phyloP scores from a whole-genome alignment of 371 early-diverging fungal genomes.

The Umbelopsis sp. region DNA sequence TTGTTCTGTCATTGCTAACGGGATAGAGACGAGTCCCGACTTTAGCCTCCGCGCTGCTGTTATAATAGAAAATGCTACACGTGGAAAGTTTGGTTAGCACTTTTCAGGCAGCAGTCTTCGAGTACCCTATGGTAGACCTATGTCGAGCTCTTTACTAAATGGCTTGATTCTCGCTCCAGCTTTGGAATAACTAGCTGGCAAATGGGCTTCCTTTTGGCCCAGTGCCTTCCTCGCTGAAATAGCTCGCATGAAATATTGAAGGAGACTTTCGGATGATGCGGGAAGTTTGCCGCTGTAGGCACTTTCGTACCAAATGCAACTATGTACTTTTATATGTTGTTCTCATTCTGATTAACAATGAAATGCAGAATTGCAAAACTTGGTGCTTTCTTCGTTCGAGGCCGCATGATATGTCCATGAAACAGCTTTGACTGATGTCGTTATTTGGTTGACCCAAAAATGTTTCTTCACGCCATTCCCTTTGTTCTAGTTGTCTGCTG shows the following conservation, averaged over 20 bases:
- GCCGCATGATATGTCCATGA: background rate
- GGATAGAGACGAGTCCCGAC: background rate
- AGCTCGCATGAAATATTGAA: background rate
- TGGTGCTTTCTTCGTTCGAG: background rate
- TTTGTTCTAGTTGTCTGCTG: background rate
- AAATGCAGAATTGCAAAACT: background rate
- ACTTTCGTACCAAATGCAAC: background rate
- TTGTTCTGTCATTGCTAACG: slow-evolving; percentile 19
- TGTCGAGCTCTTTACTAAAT: background rate
- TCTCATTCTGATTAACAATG: background rate
- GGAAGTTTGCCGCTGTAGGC: background rate
- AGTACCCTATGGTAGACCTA: background rate
- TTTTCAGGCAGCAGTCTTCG: background rate
- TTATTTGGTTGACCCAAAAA: background rate
- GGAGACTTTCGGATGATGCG: background rate
- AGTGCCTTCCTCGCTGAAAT: background rate
- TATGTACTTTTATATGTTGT: background rate
- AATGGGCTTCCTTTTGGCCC: background rate
- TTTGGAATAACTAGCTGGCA: background rate
- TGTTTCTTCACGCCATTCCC: background rate
- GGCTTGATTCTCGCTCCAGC: background rate
- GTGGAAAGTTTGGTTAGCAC: background rate
- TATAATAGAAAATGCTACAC: no score
- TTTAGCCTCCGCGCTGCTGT: background rate
- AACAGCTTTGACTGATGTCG: background rate